Conservation (phyloP, 331 rosid genomes). For the Arachis monticola region DNA sequence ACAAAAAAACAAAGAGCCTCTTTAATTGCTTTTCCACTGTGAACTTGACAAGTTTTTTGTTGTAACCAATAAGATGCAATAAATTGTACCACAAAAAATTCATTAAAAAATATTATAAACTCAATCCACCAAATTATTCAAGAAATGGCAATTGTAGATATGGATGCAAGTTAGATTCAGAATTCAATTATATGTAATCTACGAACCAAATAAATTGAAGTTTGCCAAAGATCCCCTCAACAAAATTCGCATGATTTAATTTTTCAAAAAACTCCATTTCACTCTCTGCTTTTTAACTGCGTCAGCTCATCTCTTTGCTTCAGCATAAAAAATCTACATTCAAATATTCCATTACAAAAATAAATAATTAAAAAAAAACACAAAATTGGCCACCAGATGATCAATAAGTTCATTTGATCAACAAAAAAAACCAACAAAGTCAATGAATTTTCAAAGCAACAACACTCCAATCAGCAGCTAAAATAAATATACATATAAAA, state of each 20-base stretch:
- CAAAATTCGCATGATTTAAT: not conserved
- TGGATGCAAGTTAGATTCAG: conserved; percentile 10
- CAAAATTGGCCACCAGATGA: not conserved
- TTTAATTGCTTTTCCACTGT: not conserved
- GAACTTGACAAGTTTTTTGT: not conserved
- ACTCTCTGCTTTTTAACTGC: not conserved
- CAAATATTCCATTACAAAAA: conserved; percentile 8
- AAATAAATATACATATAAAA: not conserved
- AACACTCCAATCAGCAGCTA: conserved; percentile 3
- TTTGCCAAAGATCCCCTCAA: not conserved
- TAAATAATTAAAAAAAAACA: not conserved
- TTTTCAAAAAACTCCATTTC: not conserved
- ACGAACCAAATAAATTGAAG: not conserved
- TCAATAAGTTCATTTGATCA: conserved; percentile 13
- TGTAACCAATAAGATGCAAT: not conserved
- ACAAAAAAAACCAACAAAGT: conserved; percentile 14
- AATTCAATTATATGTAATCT: conserved; percentile 9
- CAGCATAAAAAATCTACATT: not conserved
- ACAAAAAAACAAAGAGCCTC: not conserved
- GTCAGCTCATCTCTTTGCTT: not conserved
- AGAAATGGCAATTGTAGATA: not conserved
- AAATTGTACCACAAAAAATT: conserved; percentile 18
- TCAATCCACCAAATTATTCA: not conserved
- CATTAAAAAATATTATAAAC: too few species aligned
- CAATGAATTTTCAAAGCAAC: not conserved